Evolutionary conservation across 2,329 filamentous ascomycete species (phyloP).

Genomic region (Penicillium sp.): DNA sequence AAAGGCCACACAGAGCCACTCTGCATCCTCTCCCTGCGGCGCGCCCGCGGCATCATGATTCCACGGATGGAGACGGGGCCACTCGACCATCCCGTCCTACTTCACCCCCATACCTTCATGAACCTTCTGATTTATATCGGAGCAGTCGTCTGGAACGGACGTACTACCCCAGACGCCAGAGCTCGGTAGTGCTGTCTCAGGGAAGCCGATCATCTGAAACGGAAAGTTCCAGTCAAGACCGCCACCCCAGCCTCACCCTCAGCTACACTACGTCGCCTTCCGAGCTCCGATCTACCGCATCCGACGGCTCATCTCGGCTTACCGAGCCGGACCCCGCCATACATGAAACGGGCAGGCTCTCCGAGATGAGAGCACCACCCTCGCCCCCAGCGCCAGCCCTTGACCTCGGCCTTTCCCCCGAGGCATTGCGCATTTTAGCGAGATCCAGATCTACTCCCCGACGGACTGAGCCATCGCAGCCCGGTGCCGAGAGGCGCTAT

Average conservation of each 20-base stretch:
- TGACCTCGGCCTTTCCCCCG: conserved; percentile 18
- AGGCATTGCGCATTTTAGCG: conserved; percentile 24
- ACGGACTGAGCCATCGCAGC: conserved; percentile 27
- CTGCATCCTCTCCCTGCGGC: conserved; percentile 25
- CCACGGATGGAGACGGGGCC: conserved; percentile 30
- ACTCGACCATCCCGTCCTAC: conserved; percentile 32
- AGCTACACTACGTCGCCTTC: conserved; percentile 42
- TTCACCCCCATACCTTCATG: conserved; percentile 29
- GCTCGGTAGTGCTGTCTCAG: conserved; percentile 42
- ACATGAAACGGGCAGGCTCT: conserved; percentile 19
- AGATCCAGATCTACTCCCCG: conserved; percentile 37
- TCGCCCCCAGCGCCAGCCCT: conserved; percentile 17
- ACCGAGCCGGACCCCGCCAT: conserved; percentile 21
- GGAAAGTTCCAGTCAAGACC: conserved; percentile 22
- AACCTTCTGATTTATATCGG: conserved; percentile 30
- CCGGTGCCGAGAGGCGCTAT: conserved; percentile 23
- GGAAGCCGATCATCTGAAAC: conserved; percentile 26
- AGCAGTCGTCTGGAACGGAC: conserved; percentile 30
- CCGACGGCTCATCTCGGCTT: conserved; percentile 21
- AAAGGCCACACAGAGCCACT: conserved; percentile 28
- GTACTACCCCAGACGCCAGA: conserved; percentile 36
- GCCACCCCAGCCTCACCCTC: conserved; percentile 34
- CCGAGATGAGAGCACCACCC: conserved; percentile 10
- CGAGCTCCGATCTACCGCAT: conserved; percentile 31
- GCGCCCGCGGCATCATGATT: conserved; percentile 27